Base-by-base conservation (phyloP, 2,329 filamentous ascomycete species). In the Pseudovirgaria hyperparasitica region DNA sequence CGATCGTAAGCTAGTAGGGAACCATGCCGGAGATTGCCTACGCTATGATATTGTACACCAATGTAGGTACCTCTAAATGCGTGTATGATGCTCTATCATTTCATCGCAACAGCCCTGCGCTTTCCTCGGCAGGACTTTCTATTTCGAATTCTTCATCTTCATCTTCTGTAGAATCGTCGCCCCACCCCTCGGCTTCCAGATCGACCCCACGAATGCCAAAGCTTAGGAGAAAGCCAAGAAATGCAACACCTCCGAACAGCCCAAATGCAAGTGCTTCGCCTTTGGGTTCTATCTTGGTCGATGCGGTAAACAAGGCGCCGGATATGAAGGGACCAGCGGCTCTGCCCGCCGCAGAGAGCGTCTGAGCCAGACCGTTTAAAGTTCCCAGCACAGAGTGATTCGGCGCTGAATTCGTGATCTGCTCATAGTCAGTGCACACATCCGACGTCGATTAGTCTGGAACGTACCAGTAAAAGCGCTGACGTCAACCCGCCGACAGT, bases 391-490 rank as follows among this genome's bases (percentile, higher is more conserved):
- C 85, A 5, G 79, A 75, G 50, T 87, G 72, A 6, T 86, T 84
- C 0, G 85, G 82, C 0, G 85, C 82, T 1, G 82, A 92, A 43
- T 98, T 98, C 19, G 85, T 96, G 39, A 98, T 86, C 81, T 87
- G 36, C 9, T 20, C 15, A 4, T 14, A 40, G 13, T 6, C 3
- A 16, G 42, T 25, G 13, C n/a, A 9, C 19, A 4, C 18, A 9
- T 20, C 13, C 19, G 23, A 22, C 9, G 14, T 14, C 14, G 12
- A 12, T 9, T 16, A 13, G 6, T 15, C 4, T 23, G 24, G 22
- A 20, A 62, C 74, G 54, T 63, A 90, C 82, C 52, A 98, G 57
- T 10, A 92, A 64, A 55, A 96, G 72, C 4, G 87, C 85, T 47
- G 84, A 90, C 3, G 86, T 92, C 33, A 98, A 52, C 0, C 87